Base-by-base conservation (phyloP, 2,329 filamentous ascomycete species). In the Trichoderma citrinoviride region DNA sequence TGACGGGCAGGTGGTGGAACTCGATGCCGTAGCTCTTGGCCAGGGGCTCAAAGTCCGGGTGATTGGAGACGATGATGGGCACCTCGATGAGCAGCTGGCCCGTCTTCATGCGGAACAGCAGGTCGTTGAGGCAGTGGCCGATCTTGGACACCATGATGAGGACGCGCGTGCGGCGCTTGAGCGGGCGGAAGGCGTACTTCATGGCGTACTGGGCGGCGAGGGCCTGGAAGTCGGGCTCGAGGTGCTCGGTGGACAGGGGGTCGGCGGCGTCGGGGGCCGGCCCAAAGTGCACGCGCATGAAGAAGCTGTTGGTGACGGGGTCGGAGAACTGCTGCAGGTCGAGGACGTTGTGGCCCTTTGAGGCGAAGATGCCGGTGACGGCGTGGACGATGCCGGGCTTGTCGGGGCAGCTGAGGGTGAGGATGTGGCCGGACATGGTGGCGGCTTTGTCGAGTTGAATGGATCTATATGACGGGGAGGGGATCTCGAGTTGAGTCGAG, bases 141-240 rank as follows among this genome's bases (percentile, higher is more conserved):
- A 92, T 93, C 81, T 93, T 93, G 72, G 90, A 93, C 33, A 94
- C 91, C 91, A 95, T 94, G 81, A 95, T 92, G 71, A 95, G 81
- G 55, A 93, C 88, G 69, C 87, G 85, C 65, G 89, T 88, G 80
- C 92, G 93, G 72, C 87, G 82, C 56, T 86, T 79, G 14, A 87
- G 84, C 3, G 89, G 85, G 15, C 87, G 84, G 71, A 95, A 83
- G 71, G 90, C 83, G 79, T 90, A 92, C 71, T 87, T 81, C 87
- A 92, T 90, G 27, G 29, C 19, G 78, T 92, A 85, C 27, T 87
- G 81, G 58, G 78, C 71, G 3, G 89, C 89, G 60, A 92, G 85
- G 47, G 81, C 77, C 29, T 80, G 77, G 71, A 94, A 88, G 7
- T 85, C 82, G 64, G 74, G 76, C 7, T 73, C 76, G 54, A 92